Conservation (phyloP, 805 yeast species). For the Cyberlindnera nakhonratchasimensis region DNA sequence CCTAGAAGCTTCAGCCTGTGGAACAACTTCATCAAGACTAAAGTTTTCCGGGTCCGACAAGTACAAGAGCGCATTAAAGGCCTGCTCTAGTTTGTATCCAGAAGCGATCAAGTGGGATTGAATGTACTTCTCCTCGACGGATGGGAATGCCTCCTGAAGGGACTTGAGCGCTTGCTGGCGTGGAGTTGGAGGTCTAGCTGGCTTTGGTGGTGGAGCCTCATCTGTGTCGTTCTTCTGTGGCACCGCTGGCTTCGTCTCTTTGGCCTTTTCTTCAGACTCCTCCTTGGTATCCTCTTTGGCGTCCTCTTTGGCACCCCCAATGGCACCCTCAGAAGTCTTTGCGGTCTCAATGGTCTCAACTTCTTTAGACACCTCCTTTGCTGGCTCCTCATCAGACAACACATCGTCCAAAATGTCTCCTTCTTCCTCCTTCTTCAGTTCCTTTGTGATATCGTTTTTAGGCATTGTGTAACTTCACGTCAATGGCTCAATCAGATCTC, state of each 20-base stretch:
- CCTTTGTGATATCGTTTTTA: slow-evolving; percentile 10
- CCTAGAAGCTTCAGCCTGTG: slow-evolving; percentile 14
- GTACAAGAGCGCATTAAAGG: slow-evolving; percentile 82
- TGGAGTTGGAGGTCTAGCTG: slow-evolving; percentile 63
- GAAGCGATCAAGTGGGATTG: slow-evolving; percentile 85
- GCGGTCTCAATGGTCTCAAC: slow-evolving; percentile 7
- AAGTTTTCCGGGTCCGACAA: slow-evolving; percentile 66
- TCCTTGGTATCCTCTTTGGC: slow-evolving; percentile 9
- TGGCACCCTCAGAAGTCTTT: slow-evolving; percentile 1
- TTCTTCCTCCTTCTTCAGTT: slow-evolving; percentile 14
- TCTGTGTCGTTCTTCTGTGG: slow-evolving; percentile 13
- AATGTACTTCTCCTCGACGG: slow-evolving; percentile 62
- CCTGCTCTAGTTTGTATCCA: slow-evolving; percentile 73
- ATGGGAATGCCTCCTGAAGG: slow-evolving; percentile 83
- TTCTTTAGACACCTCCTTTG: slow-evolving; percentile 4
- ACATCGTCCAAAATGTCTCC: slow-evolving; percentile 19
- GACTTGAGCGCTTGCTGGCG: slow-evolving; percentile 51
- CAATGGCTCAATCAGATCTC: not conserved
- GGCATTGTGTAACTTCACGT: slow-evolving; percentile 12
- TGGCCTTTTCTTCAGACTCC: slow-evolving; percentile 7
- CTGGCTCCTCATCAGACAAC: slow-evolving; percentile 18
- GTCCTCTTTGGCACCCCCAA: slow-evolving; percentile 10
- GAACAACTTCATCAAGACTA: slow-evolving; percentile 42
- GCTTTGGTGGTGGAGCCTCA: slow-evolving; percentile 42
- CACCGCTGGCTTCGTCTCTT: slow-evolving; percentile 11